phyloP scores from a whole-genome alignment of 2,329 filamentous ascomycete species.

The Hypoxylon sp. region DNA sequence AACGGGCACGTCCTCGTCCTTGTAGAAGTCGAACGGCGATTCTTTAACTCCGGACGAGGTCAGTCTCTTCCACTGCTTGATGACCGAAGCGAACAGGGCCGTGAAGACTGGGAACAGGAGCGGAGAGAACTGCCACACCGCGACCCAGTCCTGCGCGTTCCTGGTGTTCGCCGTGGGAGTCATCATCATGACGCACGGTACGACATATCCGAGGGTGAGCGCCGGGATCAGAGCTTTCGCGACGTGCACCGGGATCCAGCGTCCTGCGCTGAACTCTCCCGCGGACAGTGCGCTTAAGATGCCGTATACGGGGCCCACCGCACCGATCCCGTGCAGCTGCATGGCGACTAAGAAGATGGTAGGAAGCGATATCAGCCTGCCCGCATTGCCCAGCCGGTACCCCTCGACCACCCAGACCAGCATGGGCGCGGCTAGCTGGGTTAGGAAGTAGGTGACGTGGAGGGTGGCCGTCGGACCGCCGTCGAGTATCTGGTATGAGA shows the following conservation, averaged over 20 bases:
- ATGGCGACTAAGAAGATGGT: slow-evolving; percentile 22
- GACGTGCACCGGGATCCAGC: slow-evolving; percentile 16
- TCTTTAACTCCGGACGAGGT: not conserved
- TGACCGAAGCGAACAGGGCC: not conserved
- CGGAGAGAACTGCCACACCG: slow-evolving; percentile 22
- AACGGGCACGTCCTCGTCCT: slow-evolving; percentile 11
- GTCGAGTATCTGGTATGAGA: not conserved
- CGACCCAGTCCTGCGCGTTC: slow-evolving; percentile 11
- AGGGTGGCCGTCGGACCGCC: not conserved
- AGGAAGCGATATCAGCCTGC: slow-evolving; percentile 23
- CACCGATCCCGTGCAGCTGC: slow-evolving; percentile 21
- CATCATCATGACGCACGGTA: slow-evolving; percentile 24
- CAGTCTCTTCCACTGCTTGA: not conserved
- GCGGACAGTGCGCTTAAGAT: slow-evolving; percentile 13
- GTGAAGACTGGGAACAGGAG: slow-evolving; percentile 8
- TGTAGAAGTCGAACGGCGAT: slow-evolving; percentile 14
- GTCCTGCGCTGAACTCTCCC: slow-evolving; percentile 17
- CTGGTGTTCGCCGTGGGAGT: not conserved
- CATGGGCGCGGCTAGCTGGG: slow-evolving; percentile 34
- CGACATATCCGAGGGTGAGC: slow-evolving; percentile 23
- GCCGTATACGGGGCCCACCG: slow-evolving; percentile 23
- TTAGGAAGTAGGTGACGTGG: slow-evolving; percentile 28
- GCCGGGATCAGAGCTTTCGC: slow-evolving; percentile 32
- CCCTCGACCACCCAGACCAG: slow-evolving; percentile 40
- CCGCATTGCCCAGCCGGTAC: slow-evolving; percentile 31